Evolutionary conservation across 208 protist genomes (phyloP).

Genomic region (Borovskyia barvae): DNA sequence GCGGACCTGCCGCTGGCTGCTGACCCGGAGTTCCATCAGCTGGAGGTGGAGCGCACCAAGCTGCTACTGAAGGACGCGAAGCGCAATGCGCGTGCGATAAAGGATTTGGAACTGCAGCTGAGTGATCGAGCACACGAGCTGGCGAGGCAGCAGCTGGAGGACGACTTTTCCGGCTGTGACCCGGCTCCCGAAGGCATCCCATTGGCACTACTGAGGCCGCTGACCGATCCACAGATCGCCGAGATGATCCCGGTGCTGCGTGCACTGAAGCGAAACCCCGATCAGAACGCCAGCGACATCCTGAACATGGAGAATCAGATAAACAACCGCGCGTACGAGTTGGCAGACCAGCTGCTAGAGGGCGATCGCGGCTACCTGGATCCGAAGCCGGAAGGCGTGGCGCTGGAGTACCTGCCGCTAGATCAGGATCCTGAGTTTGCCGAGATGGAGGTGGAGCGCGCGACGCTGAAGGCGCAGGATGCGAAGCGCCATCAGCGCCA

Average conservation of each 20-base stretch:
- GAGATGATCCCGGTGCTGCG: conserved; percentile 64
- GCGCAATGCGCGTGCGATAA: conserved; percentile 42
- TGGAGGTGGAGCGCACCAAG: conserved; percentile 72
- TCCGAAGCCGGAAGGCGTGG: conserved; percentile 52
- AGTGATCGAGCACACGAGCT: conserved; percentile 75
- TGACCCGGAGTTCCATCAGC: conserved; percentile 46
- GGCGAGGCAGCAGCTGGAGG: conserved; percentile 52
- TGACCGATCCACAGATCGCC: conserved; percentile 47
- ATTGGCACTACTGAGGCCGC: conserved; percentile 49
- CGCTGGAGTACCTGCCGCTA: conserved; percentile 60
- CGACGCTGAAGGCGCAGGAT: conserved; percentile 67
- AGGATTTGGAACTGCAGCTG: conserved; percentile 58
- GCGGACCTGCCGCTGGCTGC: conserved; percentile 40
- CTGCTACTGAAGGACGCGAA: conserved; percentile 64
- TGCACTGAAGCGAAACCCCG: conserved; percentile 54
- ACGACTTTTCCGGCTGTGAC: conserved; percentile 58
- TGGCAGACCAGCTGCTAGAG: conserved; percentile 62
- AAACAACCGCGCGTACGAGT: conserved; percentile 76
- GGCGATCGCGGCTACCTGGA: conserved; percentile 78
- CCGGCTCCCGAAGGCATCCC: conserved; percentile 68
- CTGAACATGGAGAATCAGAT: conserved; percentile 58
- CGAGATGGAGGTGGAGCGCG: conserved; percentile 64
- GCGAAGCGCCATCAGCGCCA: conserved; percentile 54
- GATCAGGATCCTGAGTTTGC: conserved; percentile 64
- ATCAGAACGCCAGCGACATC: conserved; percentile 30